phyloP scores from a whole-genome alignment of 2,329 filamentous ascomycete species.

The Fusarium torulosum region DNA sequence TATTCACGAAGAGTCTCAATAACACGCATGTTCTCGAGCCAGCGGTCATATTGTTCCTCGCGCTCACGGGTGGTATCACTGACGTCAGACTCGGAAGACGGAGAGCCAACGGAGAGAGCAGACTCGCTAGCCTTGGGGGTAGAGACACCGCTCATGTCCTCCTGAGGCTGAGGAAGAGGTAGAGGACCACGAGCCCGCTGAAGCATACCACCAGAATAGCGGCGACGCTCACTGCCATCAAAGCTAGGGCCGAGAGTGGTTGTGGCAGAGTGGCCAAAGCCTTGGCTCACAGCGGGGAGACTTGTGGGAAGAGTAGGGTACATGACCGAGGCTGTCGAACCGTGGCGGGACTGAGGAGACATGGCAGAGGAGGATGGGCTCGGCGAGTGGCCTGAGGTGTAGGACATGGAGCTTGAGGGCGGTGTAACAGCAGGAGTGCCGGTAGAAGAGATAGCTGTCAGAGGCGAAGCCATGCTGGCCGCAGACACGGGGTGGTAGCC shows the following conservation, averaged over 20 bases:
- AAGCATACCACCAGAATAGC: conserved; percentile 75
- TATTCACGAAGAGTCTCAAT: conserved; percentile 72
- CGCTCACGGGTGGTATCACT: conserved; percentile 66
- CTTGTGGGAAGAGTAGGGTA: conserved; percentile 75
- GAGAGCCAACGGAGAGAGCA: conserved; percentile 63
- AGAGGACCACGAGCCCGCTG: conserved; percentile 67
- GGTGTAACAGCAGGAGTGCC: conserved; percentile 84
- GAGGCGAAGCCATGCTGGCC: conserved; percentile 71
- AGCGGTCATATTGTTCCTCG: conserved; percentile 73
- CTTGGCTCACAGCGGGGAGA: conserved; percentile 73
- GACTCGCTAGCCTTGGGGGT: conserved; percentile 61
- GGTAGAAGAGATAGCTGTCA: conserved; percentile 69
- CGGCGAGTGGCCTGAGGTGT: conserved; percentile 82
- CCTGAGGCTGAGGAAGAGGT: conserved; percentile 55
- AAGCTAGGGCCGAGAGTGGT: conserved; percentile 78
- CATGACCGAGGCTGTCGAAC: conserved; percentile 70
- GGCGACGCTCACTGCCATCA: conserved; percentile 71
- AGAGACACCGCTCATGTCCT: conserved; percentile 55
- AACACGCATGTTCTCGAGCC: conserved; percentile 74
- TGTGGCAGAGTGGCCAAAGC: conserved; percentile 77
- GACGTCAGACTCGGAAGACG: conserved; percentile 66
- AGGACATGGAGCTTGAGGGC: conserved; percentile 80
- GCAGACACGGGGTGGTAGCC: conserved; percentile 60
- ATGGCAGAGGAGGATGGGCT: conserved; percentile 77
- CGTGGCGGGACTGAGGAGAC: conserved; percentile 74